These are phyloP conservation scores for Vachellia pachyceras DNA, from an alignment of 306 rosid species.

Conservation along the genomic window DNA sequence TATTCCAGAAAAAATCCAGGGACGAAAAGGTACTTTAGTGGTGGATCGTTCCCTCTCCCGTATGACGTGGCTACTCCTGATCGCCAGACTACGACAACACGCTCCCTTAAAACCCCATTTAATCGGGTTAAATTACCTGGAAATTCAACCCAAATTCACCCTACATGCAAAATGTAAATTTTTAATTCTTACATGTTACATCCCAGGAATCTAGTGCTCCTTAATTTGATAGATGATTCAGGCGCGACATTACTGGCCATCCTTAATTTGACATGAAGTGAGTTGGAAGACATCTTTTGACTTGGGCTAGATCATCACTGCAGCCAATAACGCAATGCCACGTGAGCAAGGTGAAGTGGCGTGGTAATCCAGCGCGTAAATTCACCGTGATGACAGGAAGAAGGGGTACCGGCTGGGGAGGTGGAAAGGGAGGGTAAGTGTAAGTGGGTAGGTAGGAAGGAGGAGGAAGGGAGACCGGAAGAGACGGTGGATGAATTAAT, in stretches of 20 bases:
- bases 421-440: conserved; percentile 36
- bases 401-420: conserved; percentile 31
- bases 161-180: conserved; percentile 50
- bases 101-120: conserved; percentile 17
- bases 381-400: background rate
- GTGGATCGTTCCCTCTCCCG: background rate
- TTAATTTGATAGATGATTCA: background rate
- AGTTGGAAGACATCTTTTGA: background rate
- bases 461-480: conserved; percentile 34
- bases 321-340: background rate
- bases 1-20: conserved; percentile 26
- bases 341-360: background rate
- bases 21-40: conserved; percentile 20
- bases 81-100: background rate
- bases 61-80: conserved; percentile 27
- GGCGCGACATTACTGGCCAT: background rate
- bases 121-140: conserved; percentile 58
- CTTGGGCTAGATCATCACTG: background rate
- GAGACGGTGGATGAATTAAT: conserved; percentile 35
- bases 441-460: conserved; percentile 48
- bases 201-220: conserved; percentile 27
- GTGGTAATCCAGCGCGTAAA: background rate
- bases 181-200: no score
- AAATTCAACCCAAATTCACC: conserved; percentile 73
- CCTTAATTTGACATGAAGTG: background rate